Evolutionary conservation across 352 stramenopile species (phyloP), one percentile per base, ranked within the genome.

Genomic region (Elongisporangium undulatum): DNA sequence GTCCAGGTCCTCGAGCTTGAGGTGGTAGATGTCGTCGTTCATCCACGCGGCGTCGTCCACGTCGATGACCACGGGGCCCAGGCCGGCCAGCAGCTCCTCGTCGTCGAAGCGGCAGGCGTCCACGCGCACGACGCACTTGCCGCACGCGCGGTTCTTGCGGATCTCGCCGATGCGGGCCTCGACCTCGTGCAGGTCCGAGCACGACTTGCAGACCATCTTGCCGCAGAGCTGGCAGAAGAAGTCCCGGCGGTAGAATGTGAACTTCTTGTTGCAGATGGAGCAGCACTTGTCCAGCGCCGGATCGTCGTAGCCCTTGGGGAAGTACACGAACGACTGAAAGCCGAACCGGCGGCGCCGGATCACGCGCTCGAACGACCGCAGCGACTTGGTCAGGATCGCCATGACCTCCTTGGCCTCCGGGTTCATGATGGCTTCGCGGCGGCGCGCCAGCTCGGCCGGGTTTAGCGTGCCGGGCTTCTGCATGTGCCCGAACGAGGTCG

Each of bases 281-380:
- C 79, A 89, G 22, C 34, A 48, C 20, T 73, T 72, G 21, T 53
- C 51, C 24, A 76, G 63, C 1, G 66, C 20, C 19, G 51, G 51
- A 16, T 66, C 58, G 17, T 79, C 63, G 45, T 76, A 71, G 12
- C 63, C 63, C n/a, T 61, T 74, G 2, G 78, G 74, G 23, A 85
- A 85, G 66, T 83, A 84, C 26, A 88, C 64, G 59, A 88, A 89
- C 12, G 72, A 69, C 71, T 90, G 80, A 58, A 88, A 87, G 5
- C 80, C 80, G 56, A 90, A 82, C 20, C 80, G 74, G 5, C 77
- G 74, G 26, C 79, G 77, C 7, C 80, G 80, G 61, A 87, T 79
- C 21, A 90, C 70, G 3, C 69, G 68, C 52, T 88, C 77, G 17
- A 85, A 77, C 55, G 85, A 59, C 39, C 56, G 51, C 34, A 90